Conservation (phyloP, 495 filamentous ascomycete species). For the Penicillium manginii region DNA sequence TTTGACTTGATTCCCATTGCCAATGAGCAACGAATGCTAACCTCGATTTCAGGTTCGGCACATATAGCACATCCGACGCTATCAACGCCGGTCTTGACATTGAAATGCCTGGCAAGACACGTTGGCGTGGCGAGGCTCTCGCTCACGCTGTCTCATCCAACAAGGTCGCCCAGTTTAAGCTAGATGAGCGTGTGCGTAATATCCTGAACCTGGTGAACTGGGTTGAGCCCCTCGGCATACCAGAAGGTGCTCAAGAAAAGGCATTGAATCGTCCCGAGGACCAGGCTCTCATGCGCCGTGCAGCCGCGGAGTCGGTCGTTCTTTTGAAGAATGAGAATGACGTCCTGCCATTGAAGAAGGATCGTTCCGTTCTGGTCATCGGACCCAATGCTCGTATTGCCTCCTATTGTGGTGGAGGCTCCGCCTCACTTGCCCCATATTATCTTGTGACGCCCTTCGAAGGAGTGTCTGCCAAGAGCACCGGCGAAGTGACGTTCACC, state of each 20-base stretch:
- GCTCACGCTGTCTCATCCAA: constrained; percentile 61
- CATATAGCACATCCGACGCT: constrained; percentile 68
- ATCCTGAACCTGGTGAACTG: constrained; percentile 67
- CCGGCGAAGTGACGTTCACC: constrained; percentile 46
- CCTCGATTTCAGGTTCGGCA: constrained; percentile 53
- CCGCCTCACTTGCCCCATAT: constrained; percentile 77
- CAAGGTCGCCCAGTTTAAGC: constrained; percentile 58
- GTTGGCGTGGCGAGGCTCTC: constrained; percentile 64
- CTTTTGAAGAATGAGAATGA: constrained; percentile 76
- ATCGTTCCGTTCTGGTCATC: constrained; percentile 71
- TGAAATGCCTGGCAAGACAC: constrained; percentile 74
- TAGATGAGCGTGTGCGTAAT: constrained; percentile 66
- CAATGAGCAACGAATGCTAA: not conserved
- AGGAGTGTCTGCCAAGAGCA: constrained; percentile 60
- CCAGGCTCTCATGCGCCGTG: constrained; percentile 64
- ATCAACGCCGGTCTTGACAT: constrained; percentile 72
- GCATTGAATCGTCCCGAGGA: constrained; percentile 68
- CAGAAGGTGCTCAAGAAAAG: constrained; percentile 60
- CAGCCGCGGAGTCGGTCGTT: constrained; percentile 73
- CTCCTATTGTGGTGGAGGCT: constrained; percentile 80
- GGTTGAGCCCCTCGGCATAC: constrained; percentile 63
- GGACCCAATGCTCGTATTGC: constrained; percentile 79
- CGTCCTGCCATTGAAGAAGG: constrained; percentile 66
- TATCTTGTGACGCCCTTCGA: constrained; percentile 74
- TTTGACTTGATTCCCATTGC: constrained; percentile 8